A percentile compares a stretch with the other conserved stretches of the same genome.
Conservation (phyloP, 129 eudicot species). For the Glebionis coronaria region DNA sequence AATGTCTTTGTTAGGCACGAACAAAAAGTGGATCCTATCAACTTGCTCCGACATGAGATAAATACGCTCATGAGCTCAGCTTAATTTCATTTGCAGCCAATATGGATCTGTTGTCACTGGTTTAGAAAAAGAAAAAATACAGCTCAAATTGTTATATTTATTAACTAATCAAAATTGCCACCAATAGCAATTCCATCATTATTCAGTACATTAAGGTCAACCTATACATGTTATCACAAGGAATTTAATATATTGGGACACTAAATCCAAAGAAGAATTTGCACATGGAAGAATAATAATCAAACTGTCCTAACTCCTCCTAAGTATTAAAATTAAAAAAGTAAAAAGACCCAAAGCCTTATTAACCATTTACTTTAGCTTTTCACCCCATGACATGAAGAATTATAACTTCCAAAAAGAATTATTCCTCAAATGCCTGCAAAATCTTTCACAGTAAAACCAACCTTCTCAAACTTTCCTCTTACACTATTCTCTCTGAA, state of each 20-base stretch:
- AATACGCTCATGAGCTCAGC: too few species aligned
- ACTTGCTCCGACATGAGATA: too few species aligned
- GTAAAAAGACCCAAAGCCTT: not conserved
- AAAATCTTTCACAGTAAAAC: constrained; percentile 90
- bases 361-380: not conserved
- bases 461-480: constrained; percentile 94
- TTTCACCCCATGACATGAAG: not conserved
- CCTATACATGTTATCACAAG: constrained; percentile 29
- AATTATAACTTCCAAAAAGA: not conserved
- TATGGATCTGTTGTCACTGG: too few species aligned
- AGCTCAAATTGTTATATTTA: not conserved
- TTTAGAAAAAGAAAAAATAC: too few species aligned
- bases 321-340: not conserved
- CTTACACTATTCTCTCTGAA: constrained; percentile 69
- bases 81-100: too few species aligned
- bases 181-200: constrained; percentile 19
- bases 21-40: too few species aligned
- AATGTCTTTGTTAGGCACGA: too few species aligned
- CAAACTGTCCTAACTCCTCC: constrained; percentile 25
- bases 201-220: constrained; percentile 28
- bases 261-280: constrained; percentile 35
- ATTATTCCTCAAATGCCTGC: constrained; percentile 43
- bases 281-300: constrained; percentile 30
- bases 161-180: constrained; percentile 10
- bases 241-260: constrained; percentile 24